Evolutionary conservation across 257 asterid species (phyloP).

Genomic region (Thymus mandschuricus): DNA sequence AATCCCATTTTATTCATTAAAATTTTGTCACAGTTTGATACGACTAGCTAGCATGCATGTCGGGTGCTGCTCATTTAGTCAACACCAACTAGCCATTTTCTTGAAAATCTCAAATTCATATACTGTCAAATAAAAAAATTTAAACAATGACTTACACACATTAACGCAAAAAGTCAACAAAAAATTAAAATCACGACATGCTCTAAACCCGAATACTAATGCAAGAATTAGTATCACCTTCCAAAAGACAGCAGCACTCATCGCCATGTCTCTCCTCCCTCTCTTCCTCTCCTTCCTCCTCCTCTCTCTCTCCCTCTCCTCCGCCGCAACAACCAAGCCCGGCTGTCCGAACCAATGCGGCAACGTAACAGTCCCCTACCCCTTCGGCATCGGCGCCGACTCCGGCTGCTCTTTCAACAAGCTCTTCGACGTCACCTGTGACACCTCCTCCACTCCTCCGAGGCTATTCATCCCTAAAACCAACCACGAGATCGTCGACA

Average conservation of each 20-base stretch:
- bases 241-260: neutral
- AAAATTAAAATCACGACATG: neutral
- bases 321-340: conserved; percentile 34
- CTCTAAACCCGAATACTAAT: too few species aligned
- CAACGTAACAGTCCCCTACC: conserved; percentile 49
- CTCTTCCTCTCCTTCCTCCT: conserved; percentile 21
- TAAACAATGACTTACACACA: neutral
- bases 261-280: conserved; percentile 8
- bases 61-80: too few species aligned
- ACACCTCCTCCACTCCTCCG: conserved; percentile 36
- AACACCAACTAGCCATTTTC: neutral
- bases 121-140: neutral
- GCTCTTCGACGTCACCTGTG: conserved; percentile 48
- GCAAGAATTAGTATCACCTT: too few species aligned
- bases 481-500: conserved; percentile 29
- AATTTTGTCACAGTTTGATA: too few species aligned
- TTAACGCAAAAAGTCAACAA: neutral
- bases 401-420: conserved; percentile 40
- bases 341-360: conserved; percentile 53
- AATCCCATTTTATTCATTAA: too few species aligned
- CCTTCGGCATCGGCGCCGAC: conserved; percentile 49
- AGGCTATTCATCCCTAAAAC: conserved; percentile 13
- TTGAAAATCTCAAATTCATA: neutral
- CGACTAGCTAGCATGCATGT: too few species aligned
- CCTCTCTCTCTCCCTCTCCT: conserved; percentile 23